Evolutionary conservation across 225 moss, liverwort and hornwort genomes (phyloP).

Genomic region (Straminergon stramineum): DNA sequence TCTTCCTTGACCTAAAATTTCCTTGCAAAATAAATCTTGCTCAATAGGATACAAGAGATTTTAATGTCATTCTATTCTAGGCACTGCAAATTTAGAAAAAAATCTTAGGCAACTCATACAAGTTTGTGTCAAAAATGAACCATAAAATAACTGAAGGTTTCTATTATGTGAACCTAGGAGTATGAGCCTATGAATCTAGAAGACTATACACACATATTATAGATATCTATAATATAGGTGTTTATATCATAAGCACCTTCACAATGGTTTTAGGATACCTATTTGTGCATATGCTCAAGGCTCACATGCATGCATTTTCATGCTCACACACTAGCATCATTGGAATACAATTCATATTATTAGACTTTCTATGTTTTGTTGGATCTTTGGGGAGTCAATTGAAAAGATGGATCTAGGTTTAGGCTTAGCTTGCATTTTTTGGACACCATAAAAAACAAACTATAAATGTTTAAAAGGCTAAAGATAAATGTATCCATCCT

Average conservation of each 20-base stretch:
- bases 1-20: rapidly evolving
- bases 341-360: background rate
- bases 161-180: no score
- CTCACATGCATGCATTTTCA: no score
- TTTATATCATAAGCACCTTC: no score
- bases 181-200: no score
- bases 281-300: no score
- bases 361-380: background rate
- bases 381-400: background rate
- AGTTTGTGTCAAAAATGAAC: background rate
- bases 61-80: background rate
- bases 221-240: no score
- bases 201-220: no score
- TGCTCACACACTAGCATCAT: no score
- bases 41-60: background rate
- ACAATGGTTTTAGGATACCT: no score
- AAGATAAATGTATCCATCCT: background rate
- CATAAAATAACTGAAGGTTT: no score
- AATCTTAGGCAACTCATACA: background rate
- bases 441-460: background rate
- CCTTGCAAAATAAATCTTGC: background rate
- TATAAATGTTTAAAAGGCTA: background rate
- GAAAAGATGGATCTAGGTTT: no score
- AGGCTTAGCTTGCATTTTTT: background rate
- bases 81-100: background rate